phyloP scores from a whole-genome alignment of 768 basidiomycete genomes.

The Tulasnella sp. region DNA sequence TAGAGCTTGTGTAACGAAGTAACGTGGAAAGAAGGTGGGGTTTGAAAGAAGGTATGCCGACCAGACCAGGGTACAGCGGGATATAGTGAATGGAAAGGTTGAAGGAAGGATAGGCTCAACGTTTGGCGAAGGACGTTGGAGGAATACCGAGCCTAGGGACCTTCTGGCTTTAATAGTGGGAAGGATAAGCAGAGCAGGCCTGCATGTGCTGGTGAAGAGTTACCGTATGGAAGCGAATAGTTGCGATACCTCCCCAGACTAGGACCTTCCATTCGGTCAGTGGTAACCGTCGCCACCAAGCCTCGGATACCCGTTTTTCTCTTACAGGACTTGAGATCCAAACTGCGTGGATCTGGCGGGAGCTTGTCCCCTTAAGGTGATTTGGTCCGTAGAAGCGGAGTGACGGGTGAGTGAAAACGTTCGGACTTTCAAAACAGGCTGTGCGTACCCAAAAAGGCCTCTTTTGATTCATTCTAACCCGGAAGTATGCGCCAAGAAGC shows the following conservation, averaged over 20 bases:
- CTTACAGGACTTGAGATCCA: background rate
- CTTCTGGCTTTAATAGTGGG: background rate
- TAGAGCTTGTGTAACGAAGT: background rate
- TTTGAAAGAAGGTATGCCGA: background rate
- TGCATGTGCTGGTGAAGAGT: background rate
- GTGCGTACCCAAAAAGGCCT: background rate
- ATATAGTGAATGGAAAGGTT: background rate
- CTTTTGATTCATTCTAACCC: background rate
- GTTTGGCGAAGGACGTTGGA: background rate
- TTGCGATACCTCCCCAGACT: background rate
- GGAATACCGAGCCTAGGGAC: background rate
- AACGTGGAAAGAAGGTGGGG: background rate
- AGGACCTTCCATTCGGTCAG: background rate
- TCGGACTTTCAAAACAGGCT: background rate
- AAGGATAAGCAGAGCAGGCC: background rate
- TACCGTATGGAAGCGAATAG: background rate
- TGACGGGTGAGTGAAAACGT: background rate
- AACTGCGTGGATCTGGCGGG: background rate
- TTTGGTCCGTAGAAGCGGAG: background rate
- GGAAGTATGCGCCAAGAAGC: background rate
- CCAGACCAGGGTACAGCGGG: background rate
- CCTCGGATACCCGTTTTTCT: background rate
- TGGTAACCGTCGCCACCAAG: background rate
- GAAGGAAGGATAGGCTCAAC: background rate
- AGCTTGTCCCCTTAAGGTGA: background rate